phyloP scores from a whole-genome alignment of 2,329 filamentous ascomycete species.

The Colletotrichum acutatum region DNA sequence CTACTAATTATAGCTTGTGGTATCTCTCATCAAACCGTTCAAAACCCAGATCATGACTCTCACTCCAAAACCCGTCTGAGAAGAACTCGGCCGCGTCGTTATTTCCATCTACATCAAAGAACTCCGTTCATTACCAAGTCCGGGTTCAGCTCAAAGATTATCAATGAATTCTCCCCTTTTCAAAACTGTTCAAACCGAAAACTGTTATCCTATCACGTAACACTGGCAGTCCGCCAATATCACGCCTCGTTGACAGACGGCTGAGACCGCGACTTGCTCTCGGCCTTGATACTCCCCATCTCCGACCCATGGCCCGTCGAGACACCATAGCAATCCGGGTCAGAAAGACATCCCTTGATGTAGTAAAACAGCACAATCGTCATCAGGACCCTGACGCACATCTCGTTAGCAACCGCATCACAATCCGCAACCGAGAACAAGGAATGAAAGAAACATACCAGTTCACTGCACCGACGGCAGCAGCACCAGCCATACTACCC shows the following conservation, averaged over 20 bases:
- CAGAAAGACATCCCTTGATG: constrained; percentile 45
- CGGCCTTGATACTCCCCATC: constrained; percentile 42
- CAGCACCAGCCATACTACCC: constrained; percentile 49
- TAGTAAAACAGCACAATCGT: constrained; percentile 53
- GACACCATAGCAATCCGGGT: constrained; percentile 32
- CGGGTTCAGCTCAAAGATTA: not conserved
- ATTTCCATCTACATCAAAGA: not conserved
- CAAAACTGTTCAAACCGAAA: not conserved
- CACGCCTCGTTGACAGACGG: not conserved
- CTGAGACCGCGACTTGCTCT: constrained; percentile 24
- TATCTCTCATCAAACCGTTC: constrained; percentile 19
- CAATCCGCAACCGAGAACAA: not conserved
- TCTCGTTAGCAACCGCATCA: not conserved
- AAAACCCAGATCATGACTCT: not conserved
- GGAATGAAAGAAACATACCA: constrained; percentile 45
- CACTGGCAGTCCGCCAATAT: not conserved
- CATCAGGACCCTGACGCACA: constrained; percentile 47
- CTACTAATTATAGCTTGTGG: constrained; percentile 15
- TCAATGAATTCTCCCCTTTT: not conserved
- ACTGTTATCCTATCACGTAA: not conserved
- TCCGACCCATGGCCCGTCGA: constrained; percentile 39
- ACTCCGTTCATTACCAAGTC: constrained; percentile 19
- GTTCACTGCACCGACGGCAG: constrained; percentile 53
- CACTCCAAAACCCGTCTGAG: not conserved
- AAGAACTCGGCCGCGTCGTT: not conserved